A percentile compares a stretch with the other conserved stretches of the same genome.
Evolutionary conservation across 1,284 basidiomycete species (phyloP).

Genomic region (Ceratobasidium sp.): DNA sequence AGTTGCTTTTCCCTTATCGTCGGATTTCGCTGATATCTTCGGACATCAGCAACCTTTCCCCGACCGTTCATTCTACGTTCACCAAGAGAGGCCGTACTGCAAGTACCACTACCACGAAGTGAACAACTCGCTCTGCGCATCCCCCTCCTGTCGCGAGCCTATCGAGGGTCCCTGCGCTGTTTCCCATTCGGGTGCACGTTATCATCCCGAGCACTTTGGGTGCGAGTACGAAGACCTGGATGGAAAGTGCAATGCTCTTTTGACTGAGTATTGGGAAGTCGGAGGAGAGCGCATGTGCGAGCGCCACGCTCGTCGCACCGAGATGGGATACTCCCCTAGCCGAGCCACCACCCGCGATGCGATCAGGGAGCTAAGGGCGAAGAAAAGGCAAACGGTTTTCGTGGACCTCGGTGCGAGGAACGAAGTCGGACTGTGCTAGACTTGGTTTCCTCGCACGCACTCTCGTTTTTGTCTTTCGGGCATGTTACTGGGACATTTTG

Average conservation of each 20-base stretch:
- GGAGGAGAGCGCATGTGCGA: constrained; percentile 80
- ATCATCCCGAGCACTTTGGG: constrained; percentile 83
- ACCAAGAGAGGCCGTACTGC: constrained; percentile 84
- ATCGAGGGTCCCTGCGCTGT: constrained; percentile 91
- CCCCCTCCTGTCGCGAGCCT: constrained; percentile 77
- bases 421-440: constrained; percentile 9
- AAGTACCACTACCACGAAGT: constrained; percentile 89
- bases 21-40: constrained; percentile 1
- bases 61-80: constrained; percentile 86
- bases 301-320: constrained; percentile 61
- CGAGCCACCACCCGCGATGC: neutral
- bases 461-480: constrained; percentile 27
- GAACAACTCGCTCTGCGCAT: constrained; percentile 83
- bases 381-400: constrained; percentile 34
- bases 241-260: constrained; percentile 59
- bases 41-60: constrained; percentile 77
- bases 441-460: constrained; percentile 1
- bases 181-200: constrained; percentile 74
- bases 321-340: constrained; percentile 5
- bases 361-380: neutral
- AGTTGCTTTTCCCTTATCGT: constrained; percentile 47
- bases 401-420: constrained; percentile 18
- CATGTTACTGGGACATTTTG: constrained; percentile 32
- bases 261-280: constrained; percentile 86
- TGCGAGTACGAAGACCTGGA: constrained; percentile 52